Conservation (phyloP, 164 flowering plant genomes). For the Taxillus chinensis region DNA sequence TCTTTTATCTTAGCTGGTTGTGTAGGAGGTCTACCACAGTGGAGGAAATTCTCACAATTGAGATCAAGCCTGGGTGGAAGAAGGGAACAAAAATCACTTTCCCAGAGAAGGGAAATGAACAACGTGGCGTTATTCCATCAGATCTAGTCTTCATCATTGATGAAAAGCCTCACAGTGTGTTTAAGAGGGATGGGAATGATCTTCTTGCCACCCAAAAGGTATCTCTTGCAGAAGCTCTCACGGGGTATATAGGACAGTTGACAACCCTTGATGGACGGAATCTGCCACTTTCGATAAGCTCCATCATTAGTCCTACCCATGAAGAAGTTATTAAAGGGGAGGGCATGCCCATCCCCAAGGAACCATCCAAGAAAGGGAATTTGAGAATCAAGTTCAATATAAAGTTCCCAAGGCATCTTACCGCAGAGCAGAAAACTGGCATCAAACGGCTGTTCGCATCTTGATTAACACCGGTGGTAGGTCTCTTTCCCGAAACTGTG, state of each 20-base stretch:
- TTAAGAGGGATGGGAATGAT: conserved; percentile 67
- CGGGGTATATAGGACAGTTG: conserved; percentile 42
- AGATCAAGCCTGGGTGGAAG: conserved; percentile 79
- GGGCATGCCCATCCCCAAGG: conserved; percentile 53
- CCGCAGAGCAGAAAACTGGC: conserved; percentile 24
- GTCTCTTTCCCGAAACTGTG: conserved; percentile 7
- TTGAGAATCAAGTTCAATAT: conserved; percentile 32
- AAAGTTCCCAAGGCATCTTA: conserved; percentile 29
- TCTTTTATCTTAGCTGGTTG: conserved; percentile 8
- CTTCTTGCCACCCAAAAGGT: conserved; percentile 37
- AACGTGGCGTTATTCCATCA: conserved; percentile 40
- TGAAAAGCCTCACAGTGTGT: conserved; percentile 55
- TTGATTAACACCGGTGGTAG: conserved; percentile 16
- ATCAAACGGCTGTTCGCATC: conserved; percentile 4
- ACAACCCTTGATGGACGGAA: conserved; percentile 52
- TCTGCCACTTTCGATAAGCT: conserved; percentile 34
- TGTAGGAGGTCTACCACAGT: conserved; percentile 23
- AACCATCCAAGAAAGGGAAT: conserved; percentile 39
- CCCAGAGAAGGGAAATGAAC: conserved; percentile 73
- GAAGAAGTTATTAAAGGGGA: conserved; percentile 45
- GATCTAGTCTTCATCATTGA: conserved; percentile 65
- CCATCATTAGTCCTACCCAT: conserved; percentile 44
- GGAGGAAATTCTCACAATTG: conserved; percentile 52
- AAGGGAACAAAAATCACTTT: conserved; percentile 77
- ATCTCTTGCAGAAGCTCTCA: conserved; percentile 46